phyloP scores from a whole-genome alignment of 2,329 filamentous ascomycete genomes.

The Huntiella abstrusa region DNA sequence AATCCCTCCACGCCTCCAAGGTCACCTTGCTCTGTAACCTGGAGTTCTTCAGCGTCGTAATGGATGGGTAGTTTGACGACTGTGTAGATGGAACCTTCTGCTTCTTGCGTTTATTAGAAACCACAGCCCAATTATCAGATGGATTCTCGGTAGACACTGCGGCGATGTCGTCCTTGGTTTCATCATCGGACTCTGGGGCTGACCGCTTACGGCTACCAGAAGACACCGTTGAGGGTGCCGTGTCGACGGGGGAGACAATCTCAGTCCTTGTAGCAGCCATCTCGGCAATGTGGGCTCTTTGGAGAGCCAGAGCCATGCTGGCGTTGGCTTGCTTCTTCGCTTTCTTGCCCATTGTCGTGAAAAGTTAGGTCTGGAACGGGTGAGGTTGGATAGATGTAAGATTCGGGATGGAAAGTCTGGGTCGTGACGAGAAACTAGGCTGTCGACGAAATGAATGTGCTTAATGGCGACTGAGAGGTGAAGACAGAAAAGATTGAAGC shows the following conservation, averaged over 20 bases:
- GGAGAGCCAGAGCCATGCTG: constrained; percentile 9
- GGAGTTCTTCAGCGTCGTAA: constrained; percentile 36
- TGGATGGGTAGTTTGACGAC: constrained; percentile 38
- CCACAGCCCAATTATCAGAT: constrained; percentile 33
- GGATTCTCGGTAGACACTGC: constrained; percentile 36
- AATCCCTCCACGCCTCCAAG: constrained; percentile 41
- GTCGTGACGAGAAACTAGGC: too few relatives aligned
- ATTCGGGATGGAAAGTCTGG: not conserved
- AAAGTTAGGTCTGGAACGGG: too few relatives aligned
- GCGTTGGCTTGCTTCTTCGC: constrained; percentile 12
- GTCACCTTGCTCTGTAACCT: constrained; percentile 43
- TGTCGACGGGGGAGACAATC: not conserved
- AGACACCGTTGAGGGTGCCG: constrained; percentile 1
- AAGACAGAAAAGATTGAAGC: too few relatives aligned
- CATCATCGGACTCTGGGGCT: constrained; percentile 21
- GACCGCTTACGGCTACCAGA: constrained; percentile 30
- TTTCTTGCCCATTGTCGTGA: constrained; percentile 14
- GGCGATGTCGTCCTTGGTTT: constrained; percentile 5
- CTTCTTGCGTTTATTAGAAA: constrained; percentile 31
- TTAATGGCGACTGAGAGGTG: too few relatives aligned
- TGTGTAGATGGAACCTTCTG: constrained; percentile 41
- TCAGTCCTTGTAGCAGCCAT: not conserved
- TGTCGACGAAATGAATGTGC: too few relatives aligned
- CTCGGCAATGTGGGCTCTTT: constrained; percentile 10
- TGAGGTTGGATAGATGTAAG: not conserved